Conservation (phyloP, 2,329 filamentous ascomycete species). For the Cladosporium sp. region DNA sequence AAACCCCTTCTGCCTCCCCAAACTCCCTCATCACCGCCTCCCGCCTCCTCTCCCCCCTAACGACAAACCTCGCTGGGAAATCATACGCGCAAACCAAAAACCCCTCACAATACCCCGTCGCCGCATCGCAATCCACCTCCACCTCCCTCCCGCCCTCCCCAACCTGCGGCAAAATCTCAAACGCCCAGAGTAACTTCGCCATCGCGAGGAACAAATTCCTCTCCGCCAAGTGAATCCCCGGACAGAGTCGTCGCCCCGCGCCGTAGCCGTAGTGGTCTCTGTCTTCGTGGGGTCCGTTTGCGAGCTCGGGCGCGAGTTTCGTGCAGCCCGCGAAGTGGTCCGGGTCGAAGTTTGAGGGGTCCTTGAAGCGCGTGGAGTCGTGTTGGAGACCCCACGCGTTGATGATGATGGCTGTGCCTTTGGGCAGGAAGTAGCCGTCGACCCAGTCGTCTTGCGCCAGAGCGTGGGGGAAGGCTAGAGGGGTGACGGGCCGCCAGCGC, state of each 20-base stretch:
- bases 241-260: conserved; percentile 45
- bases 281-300: conserved; percentile 30
- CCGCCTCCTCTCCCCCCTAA: conserved; percentile 16
- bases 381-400: conserved; percentile 39
- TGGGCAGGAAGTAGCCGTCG: conserved; percentile 34
- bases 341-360: conserved; percentile 33
- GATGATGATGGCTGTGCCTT: conserved; percentile 31
- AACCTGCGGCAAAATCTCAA: conserved; percentile 28
- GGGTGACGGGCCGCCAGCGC: conserved; percentile 34
- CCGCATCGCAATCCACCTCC: conserved; percentile 18
- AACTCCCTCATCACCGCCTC: conserved; percentile 23
- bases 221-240: conserved; percentile 47
- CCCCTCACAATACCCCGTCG: conserved; percentile 23
- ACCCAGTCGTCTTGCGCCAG: conserved; percentile 24
- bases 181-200: conserved; percentile 48
- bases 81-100: conserved; percentile 26
- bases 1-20: conserved; percentile 17
- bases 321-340: conserved; percentile 31
- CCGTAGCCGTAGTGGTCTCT: conserved; percentile 48
- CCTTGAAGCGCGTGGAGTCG: conserved; percentile 26
- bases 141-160: neutral
- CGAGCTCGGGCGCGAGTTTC: conserved; percentile 33
- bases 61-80: conserved; percentile 19
- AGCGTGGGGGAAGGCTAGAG: conserved; percentile 39
- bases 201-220: conserved; percentile 42